Base-by-base conservation (phyloP, 306 rosid species). In the peach (Prunus persica) region DNA sequence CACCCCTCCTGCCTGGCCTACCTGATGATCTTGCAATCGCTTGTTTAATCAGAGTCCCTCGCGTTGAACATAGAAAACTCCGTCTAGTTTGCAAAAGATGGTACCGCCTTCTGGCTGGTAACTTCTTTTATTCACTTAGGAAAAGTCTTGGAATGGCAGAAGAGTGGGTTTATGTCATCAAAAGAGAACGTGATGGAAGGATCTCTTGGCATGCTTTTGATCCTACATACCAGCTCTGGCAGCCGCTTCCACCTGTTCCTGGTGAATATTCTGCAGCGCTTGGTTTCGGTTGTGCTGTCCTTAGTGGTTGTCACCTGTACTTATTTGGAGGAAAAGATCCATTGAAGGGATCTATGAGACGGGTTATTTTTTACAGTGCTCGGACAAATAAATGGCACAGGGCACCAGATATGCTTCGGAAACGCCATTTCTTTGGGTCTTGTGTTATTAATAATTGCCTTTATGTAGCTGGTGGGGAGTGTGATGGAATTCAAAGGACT, bases 21-120 rank as follows among this genome's bases (percentile, higher is more conserved):
- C 99, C 99, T 5, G 99, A 96, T 64, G 99, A 96, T 87, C 99
- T 96, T 75, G 99, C 99, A 25, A 91, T 96, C 67, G 98, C 99
- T 76, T 96, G 99, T 80, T 86, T 96, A 74, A 89, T 96, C 76
- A 93, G 98, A 54, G 99, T 96, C 14, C 98, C 99, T 8, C 93
- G 96, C 5, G 89, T 91, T 77, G 97, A 96, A 67, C 99, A 96
- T 64, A 87, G 93, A 77, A 91, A 91, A 82, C 89, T 96, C 67
- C 99, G 98, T 58, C 82, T 88, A 49, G 96, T 96, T 78, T 96
- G 99, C 93, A 96, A 93, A 87, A 89, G 93, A 81, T 96, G 99
- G 99, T 78, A 86, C 64, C 91, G 91, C 64, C 99, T 96, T 74
- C 83, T 96, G 27, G 90, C 91, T 73, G 99, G 98, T 69, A 96